phyloP scores from a whole-genome alignment of 768 basidiomycete species.

The Suillus brevipes region DNA sequence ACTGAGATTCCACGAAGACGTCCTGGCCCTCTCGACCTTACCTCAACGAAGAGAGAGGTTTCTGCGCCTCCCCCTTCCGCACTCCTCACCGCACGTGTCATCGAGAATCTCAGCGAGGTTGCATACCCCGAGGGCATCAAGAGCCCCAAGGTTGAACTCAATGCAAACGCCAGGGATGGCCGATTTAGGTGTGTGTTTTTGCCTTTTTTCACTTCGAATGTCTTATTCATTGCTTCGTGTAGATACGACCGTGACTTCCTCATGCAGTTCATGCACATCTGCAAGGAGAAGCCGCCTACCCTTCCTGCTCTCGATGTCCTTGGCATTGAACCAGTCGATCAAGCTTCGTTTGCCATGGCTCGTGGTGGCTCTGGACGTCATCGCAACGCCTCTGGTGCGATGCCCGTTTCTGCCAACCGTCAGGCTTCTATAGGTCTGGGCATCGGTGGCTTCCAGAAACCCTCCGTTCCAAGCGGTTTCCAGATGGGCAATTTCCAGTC shows the following conservation, averaged over 20 bases:
- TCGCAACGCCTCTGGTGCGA: slow-evolving; percentile 45
- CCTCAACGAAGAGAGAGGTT: slow-evolving; percentile 44
- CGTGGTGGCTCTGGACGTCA: slow-evolving; percentile 70
- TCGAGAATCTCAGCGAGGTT: slow-evolving; percentile 77
- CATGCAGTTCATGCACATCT: slow-evolving; percentile 92
- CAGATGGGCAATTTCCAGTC: slow-evolving; percentile 74
- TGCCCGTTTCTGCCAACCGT: slow-evolving; percentile 43
- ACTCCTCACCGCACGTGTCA: slow-evolving; percentile 79
- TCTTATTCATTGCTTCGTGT: slow-evolving; percentile 2
- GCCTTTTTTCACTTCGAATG: neutral
- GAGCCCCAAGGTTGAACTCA: slow-evolving; percentile 84
- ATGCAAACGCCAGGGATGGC: slow-evolving; percentile 78
- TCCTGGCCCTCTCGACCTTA: slow-evolving; percentile 75
- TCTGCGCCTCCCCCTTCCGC: slow-evolving; percentile 48
- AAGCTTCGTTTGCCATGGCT: slow-evolving; percentile 47
- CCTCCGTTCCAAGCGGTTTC: slow-evolving; percentile 32
- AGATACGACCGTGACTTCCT: slow-evolving; percentile 98
- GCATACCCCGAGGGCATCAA: slow-evolving; percentile 81
- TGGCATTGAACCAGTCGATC: slow-evolving; percentile 80
- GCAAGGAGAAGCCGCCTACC: slow-evolving; percentile 91
- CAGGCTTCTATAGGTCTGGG: slow-evolving; percentile 54
- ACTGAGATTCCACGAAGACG: slow-evolving; percentile 46
- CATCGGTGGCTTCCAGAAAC: slow-evolving; percentile 35
- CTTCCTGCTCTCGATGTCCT: slow-evolving; percentile 89
- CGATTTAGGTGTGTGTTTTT: slow-evolving; percentile 69